Base-by-base conservation (phyloP, 441 rosid species). In the Adansonia grandidieri region DNA sequence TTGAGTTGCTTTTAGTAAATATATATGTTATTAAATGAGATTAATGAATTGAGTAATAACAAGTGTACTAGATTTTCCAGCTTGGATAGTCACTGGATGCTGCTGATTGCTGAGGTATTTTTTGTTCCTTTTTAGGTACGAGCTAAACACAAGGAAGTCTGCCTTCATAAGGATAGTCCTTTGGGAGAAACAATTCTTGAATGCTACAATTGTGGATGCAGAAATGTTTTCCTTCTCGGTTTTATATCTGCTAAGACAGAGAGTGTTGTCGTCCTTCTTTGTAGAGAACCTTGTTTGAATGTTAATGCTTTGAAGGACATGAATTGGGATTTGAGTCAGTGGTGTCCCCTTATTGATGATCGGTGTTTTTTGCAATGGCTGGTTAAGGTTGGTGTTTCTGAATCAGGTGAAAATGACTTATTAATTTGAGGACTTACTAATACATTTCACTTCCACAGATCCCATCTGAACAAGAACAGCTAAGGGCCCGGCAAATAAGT, bases 251-350 rank as follows among this genome's bases (percentile, higher is more conserved):
- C 98, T 73, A 97, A 91, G 87, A 90, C 98, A 53, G 99, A 97
- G 81, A 97, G 99, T 82, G 99, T 97, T 78, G 98, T 95, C 17
- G 98, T 97, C 73, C 97, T 97, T 81, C 96, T 97, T 3, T 97
- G 99, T 82, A 90, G 99, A 86, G 99, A 95, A 79, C 98, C 99
- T 45, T 97, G 99, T 85, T 89, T 97, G 87, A 97, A 86, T 79
- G 98, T 95, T 20, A 97, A 97, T 86, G 98, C 99, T 60, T 80
- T 97, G 89, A 97, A 97, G 88, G 99, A 97, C 89, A 93, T 97
- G 99, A 95, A 95, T 71, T 97, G 99, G 99, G 99, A 97, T 84
- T 85, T 95, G 78, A 97, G 99, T 86, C 98, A 97, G 81, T 97
- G 98, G 99, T 95, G 98, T 65, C 98, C 99, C 73, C 87, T 97